Conservation (phyloP, 352 stramenopile genomes). For the Phytophthora meadii region DNA sequence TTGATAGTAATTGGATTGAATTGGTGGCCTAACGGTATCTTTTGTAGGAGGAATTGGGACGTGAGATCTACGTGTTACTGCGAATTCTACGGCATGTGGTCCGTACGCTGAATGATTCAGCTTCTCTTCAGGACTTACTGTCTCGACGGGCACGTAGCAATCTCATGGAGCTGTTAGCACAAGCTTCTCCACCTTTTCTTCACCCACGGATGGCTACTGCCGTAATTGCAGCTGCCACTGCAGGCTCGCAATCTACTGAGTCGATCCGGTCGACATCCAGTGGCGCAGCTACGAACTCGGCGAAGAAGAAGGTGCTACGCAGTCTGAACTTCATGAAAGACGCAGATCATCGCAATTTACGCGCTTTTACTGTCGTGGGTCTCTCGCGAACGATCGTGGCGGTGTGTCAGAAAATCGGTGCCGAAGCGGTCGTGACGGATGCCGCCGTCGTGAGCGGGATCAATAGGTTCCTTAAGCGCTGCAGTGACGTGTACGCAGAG, state of each 20-base stretch:
- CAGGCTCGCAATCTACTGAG: constrained; percentile 7
- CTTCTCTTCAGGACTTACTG: constrained; percentile 55
- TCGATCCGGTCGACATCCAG: constrained; percentile 20
- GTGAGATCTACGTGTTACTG: constrained; percentile 77
- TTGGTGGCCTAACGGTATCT: neutral
- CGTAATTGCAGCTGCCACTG: constrained; percentile 57
- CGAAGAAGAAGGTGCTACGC: constrained; percentile 52
- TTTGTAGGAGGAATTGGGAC: constrained; percentile 65
- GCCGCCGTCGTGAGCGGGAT: constrained; percentile 49
- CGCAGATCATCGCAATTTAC: constrained; percentile 53
- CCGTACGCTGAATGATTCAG: constrained; percentile 57
- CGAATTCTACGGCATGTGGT: constrained; percentile 70
- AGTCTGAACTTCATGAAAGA: constrained; percentile 58
- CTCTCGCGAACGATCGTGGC: constrained; percentile 67
- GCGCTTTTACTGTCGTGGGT: constrained; percentile 72
- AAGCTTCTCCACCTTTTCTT: constrained; percentile 70
- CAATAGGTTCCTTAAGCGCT: constrained; percentile 71
- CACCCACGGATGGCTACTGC: constrained; percentile 65
- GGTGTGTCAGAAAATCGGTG: constrained; percentile 68
- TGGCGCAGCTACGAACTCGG: constrained; percentile 10
- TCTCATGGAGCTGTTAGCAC: constrained; percentile 62
- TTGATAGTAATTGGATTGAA: constrained; percentile 2
- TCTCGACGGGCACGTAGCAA: constrained; percentile 45
- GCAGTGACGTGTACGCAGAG: constrained; percentile 73
- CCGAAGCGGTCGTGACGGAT: constrained; percentile 49